Conservation (phyloP, 2,329 filamentous ascomycete genomes). For the Neofusicoccum umdonicola region DNA sequence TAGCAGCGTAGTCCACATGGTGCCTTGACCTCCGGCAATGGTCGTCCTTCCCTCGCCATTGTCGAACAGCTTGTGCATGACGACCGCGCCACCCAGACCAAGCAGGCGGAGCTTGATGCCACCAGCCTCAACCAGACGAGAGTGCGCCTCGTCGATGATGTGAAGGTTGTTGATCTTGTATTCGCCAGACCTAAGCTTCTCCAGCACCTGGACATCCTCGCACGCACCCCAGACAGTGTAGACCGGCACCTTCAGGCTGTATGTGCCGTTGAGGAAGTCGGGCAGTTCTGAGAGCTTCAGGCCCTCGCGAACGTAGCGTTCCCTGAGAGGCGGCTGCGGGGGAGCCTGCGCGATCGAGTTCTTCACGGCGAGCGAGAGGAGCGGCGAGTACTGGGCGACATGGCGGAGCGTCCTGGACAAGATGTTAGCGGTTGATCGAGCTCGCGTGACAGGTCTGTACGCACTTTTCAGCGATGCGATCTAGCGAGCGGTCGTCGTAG, state of each 20-base stretch:
- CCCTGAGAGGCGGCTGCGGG: conserved; percentile 70
- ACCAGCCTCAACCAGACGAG: conserved; percentile 88
- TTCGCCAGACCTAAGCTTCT: conserved; percentile 95
- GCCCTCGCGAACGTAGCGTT: conserved; percentile 75
- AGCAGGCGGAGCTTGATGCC: conserved; percentile 94
- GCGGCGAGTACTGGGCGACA: conserved; percentile 95
- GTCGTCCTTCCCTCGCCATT: conserved; percentile 97
- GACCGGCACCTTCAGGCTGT: conserved; percentile 92
- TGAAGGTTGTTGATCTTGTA: conserved; percentile 97
- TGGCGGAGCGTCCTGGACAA: conserved; percentile 82
- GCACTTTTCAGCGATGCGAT: conserved; percentile 97
- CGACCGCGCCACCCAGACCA: conserved; percentile 90
- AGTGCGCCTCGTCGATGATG: conserved; percentile 97
- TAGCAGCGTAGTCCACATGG: conserved; percentile 98
- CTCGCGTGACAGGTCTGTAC: conserved; percentile 31
- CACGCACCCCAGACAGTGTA: conserved; percentile 99
- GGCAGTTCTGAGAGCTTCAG: conserved; percentile 91
- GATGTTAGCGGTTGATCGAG: conserved; percentile 21
- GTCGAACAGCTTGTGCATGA: conserved; percentile 99
- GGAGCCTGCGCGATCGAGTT: conserved; percentile 65
- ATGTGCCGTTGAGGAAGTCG: conserved; percentile 79
- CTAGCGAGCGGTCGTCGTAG: conserved; percentile 93
- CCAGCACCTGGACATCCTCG: conserved; percentile 94
- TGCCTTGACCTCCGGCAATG: conserved; percentile 95
- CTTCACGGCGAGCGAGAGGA: conserved; percentile 76